These are phyloP conservation scores for Eucalyptus erythrocorys DNA, from an alignment of 345 rosid species.

Conservation along the genomic window DNA sequence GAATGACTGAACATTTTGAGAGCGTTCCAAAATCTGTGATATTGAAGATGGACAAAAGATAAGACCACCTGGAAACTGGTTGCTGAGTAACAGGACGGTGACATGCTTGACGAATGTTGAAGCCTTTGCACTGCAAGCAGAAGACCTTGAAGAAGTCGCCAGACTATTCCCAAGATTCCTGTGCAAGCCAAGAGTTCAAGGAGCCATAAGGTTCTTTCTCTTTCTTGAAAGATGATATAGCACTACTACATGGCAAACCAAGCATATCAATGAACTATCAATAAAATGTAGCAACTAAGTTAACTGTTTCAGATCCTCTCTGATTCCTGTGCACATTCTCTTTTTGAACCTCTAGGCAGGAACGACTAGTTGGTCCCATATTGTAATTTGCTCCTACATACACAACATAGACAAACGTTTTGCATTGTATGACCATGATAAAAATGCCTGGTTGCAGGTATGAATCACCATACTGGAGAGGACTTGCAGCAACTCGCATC, in stretches of 20 bases:
- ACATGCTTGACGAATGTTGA: slow-evolving; percentile 64
- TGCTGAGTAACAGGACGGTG: slow-evolving; percentile 47
- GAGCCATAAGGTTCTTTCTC: slow-evolving; percentile 59
- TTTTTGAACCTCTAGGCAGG: neutral
- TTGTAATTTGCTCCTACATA: neutral
- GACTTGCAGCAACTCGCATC: slow-evolving; percentile 44
- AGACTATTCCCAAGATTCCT: slow-evolving; percentile 50
- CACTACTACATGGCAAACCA: neutral
- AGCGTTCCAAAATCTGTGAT: neutral
- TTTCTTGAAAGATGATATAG: neutral
- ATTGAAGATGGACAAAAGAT: slow-evolving; percentile 42
- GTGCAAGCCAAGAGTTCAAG: slow-evolving; percentile 58
- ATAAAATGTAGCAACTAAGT: neutral
- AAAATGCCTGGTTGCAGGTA: slow-evolving; percentile 26
- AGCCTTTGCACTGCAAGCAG: slow-evolving; percentile 75
- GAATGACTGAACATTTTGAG: neutral
- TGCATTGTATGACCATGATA: neutral
- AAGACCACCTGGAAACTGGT: slow-evolving; percentile 27
- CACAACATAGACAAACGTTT: neutral
- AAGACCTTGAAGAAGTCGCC: slow-evolving; percentile 80
- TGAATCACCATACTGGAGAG: slow-evolving; percentile 72
- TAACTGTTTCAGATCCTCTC: neutral
- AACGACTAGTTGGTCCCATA: neutral
- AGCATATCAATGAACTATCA: neutral
- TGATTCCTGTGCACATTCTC: neutral